phyloP scores from a whole-genome alignment of 345 rosid species.

The Salix dunnii region DNA sequence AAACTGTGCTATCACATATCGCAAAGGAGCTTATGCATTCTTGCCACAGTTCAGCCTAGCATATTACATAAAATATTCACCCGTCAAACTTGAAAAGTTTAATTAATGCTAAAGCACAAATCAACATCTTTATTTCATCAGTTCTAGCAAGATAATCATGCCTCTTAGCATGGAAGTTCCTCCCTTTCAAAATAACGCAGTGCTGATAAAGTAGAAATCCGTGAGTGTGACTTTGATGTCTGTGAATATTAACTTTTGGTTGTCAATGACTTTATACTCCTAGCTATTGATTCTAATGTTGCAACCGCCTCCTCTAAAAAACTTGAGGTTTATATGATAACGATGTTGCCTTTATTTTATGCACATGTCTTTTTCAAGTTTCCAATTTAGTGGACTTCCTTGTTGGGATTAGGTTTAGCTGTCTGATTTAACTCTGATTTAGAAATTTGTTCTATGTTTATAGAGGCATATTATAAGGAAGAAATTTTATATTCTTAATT shows the following conservation, averaged over 20 bases:
- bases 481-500: not conserved
- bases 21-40: not conserved
- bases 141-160: not conserved
- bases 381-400: not conserved
- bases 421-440: not conserved
- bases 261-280: not conserved
- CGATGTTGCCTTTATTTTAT: not conserved
- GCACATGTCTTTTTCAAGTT: not conserved
- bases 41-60: constrained; percentile 1
- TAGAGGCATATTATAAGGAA: not conserved
- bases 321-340: not conserved
- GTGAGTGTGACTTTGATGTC: not conserved
- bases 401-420: not conserved
- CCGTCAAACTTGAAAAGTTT: not conserved
- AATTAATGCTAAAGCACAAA: not conserved
- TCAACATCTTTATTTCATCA: not conserved
- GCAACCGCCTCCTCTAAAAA: not conserved
- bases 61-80: not conserved
- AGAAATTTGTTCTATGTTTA: not conserved
- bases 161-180: not conserved
- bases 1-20: not conserved
- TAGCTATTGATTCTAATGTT: not conserved
- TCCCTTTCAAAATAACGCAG: not conserved
- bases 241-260: not conserved
- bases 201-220: not conserved